A percentile compares a stretch with the other conserved stretches of the same genome.
Evolutionary conservation across 176 grass and related monocot genomes (phyloP).

Genomic region (Avena insularis): DNA sequence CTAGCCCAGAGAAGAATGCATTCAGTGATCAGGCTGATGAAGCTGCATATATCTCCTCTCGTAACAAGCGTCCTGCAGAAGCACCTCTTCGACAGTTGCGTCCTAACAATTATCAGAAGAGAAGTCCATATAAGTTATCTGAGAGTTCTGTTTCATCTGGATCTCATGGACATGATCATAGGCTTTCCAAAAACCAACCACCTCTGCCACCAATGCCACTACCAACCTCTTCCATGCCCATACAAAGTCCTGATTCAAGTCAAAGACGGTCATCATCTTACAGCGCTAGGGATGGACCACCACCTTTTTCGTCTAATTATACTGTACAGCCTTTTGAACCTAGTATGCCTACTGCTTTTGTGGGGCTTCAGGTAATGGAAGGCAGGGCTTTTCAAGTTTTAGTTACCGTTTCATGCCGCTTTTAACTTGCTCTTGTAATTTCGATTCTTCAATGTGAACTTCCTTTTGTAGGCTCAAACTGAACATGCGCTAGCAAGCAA

Average conservation of each 20-base stretch:
- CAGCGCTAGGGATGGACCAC: conserved; percentile 63
- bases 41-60: conserved; percentile 51
- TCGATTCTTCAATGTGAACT: conserved; percentile 33
- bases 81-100: conserved; percentile 44
- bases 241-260: conserved; percentile 63
- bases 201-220: conserved; percentile 90
- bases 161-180: conserved; percentile 56
- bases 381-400: conserved; percentile 27
- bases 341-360: conserved; percentile 55
- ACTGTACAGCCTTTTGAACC: conserved; percentile 70
- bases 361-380: conserved; percentile 65
- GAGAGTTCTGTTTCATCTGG: conserved; percentile 53
- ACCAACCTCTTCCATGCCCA: conserved; percentile 52
- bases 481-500: conserved; percentile 60
- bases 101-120: conserved; percentile 51
- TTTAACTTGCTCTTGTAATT: conserved; percentile 35
- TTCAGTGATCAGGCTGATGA: conserved; percentile 56
- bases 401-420: conserved; percentile 36
- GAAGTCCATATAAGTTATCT: conserved; percentile 46
- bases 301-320: conserved; percentile 71
- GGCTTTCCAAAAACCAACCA: conserved; percentile 64
- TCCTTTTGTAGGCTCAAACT: conserved; percentile 70
- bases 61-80: conserved; percentile 40
- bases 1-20: conserved; percentile 40
- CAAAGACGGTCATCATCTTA: conserved; percentile 59